Conservation (phyloP, 129 eudicot genomes). For the Artemisia argyi region DNA sequence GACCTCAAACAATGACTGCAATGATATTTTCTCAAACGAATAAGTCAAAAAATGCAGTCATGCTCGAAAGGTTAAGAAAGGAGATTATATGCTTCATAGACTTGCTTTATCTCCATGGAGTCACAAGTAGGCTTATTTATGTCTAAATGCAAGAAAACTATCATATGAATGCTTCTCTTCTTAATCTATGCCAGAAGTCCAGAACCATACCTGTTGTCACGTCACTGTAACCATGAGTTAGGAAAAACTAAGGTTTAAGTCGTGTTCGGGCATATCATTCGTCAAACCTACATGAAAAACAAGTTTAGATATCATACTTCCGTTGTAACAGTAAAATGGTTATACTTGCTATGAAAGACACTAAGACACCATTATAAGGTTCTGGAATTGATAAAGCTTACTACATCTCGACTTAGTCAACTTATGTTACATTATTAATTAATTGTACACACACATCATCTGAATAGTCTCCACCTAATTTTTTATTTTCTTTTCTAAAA, state of each 20-base stretch:
- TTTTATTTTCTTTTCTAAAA: neutral
- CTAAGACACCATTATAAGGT: constrained; percentile 4
- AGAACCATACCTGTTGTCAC: neutral
- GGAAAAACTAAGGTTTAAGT: neutral
- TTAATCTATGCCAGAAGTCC: neutral
- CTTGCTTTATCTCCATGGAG: constrained; percentile 6
- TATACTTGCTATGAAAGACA: neutral
- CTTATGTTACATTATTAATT: constrained; percentile 19
- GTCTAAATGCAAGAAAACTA: constrained; percentile 2
- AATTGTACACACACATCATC: constrained; percentile 13
- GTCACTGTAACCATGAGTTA: neutral
- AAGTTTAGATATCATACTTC: neutral
- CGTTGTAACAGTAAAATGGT: neutral
- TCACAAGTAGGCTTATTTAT: neutral
- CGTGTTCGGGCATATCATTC: neutral
- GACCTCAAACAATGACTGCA: constrained; percentile 13
- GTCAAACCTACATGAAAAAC: neutral
- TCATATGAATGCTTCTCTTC: neutral
- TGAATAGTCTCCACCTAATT: neutral
- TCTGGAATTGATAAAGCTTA: neutral
- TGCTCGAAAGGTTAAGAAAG: neutral
- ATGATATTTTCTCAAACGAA: constrained; percentile 3
- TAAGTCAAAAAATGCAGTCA: constrained; percentile 3
- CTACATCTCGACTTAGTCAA: constrained; percentile 24
- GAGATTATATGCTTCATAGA: constrained; percentile 18